Evolutionary conservation across 192 early-diverging fungal genomes (phyloP), one percentile per base, ranked within the genome.

Genomic region (Glomus cerebriforme): DNA sequence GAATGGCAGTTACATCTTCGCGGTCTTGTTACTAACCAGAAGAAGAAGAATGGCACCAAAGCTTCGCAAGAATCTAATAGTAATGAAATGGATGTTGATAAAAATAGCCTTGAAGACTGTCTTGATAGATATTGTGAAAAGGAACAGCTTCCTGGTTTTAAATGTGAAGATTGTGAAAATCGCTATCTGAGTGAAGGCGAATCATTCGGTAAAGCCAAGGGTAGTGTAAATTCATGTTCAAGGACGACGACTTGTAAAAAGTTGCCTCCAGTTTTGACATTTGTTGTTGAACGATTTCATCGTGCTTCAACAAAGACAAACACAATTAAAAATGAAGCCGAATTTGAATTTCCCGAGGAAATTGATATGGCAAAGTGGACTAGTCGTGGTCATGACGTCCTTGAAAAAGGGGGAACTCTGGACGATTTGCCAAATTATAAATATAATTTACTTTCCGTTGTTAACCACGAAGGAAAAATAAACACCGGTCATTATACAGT

Each of bases 401-500:
- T 47, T 75, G 80, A 64, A 82, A 82, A 49, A 71, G 83, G 79
- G 77, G 83, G 22, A 73, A 73, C 75, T 62, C 72, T 64, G 83
- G 85, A 88, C 34, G 82, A 86, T 0, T 88, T 91, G 68, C 95
- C 92, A 0, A 85, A 92, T 2, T 93, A 93, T 84, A 82, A 89
- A 69, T 98, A 98, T 77, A 86, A 88, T 8, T 84, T 99, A 27
- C 98, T 98, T 87, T 95, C 95, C 12, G 94, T 99, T 19, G 91
- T 98, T 47, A 93, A 94, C 64, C 98, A 99, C 75, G 87, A 91
- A 65, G 98, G 98, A 17, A 91, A 90, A 73, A 82, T 98, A 79
- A 95, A 99, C 69, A 96, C 97, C 1, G 98, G 98, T 24, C 98
- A 99, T 82, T 99, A 99, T 81, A 96, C 66, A 0, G 34, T 37